A percentile compares a stretch with the other conserved stretches of the same genome.
Conservation (phyloP, 108 stramenopile genomes). For the Cyclotella baltica region DNA sequence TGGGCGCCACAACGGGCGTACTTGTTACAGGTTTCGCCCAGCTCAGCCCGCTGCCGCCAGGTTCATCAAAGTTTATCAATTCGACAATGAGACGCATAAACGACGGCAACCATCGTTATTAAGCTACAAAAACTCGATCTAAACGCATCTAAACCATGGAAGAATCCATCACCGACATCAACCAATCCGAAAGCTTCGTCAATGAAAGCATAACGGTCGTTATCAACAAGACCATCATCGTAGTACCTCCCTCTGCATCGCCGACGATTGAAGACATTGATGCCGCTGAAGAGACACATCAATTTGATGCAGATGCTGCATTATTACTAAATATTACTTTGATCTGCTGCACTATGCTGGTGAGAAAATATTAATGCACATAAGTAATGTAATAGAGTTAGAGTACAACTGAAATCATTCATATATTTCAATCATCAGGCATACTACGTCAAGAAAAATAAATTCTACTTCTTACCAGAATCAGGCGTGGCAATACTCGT, state of each 20-base stretch:
- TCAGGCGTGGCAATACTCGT: constrained; percentile 79
- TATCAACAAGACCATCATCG: neutral
- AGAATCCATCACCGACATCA: too few species aligned
- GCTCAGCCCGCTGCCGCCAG: too few species aligned
- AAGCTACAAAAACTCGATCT: neutral
- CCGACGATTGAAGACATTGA: constrained; percentile 44
- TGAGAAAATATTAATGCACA: neutral
- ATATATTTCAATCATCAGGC: constrained; percentile 17
- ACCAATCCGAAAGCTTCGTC: too few species aligned
- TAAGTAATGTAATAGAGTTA: too few species aligned
- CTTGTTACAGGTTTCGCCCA: too few species aligned
- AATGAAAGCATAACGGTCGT: constrained; percentile 1
- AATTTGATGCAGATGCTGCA: constrained; percentile 78
- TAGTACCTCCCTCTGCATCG: constrained; percentile 22
- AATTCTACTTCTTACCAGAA: constrained; percentile 84
- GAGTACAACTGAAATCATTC: too few species aligned
- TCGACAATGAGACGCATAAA: too few species aligned
- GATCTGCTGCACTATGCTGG: constrained; percentile 78
- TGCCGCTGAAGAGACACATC: constrained; percentile 74
- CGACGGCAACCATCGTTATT: neutral
- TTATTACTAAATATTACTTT: constrained; percentile 78
- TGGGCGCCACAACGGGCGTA: too few species aligned
- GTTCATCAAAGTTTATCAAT: too few species aligned
- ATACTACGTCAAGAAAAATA: constrained; percentile 76
- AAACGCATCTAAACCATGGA: too few species aligned